phyloP scores from a whole-genome alignment of 2,329 filamentous ascomycete genomes.

The Stagonosporopsis cucurbitacearum region DNA sequence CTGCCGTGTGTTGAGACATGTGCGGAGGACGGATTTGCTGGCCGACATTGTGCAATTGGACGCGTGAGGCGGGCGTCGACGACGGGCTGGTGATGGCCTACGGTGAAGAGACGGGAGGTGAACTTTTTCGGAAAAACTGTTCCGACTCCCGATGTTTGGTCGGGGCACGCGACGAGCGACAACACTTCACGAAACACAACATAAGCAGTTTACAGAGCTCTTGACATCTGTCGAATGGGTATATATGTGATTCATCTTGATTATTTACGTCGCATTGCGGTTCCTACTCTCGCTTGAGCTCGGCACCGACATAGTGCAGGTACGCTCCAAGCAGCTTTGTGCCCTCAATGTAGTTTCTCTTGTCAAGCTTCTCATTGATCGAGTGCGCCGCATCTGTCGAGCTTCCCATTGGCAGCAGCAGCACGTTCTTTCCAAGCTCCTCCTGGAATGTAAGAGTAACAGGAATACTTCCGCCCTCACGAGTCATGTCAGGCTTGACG shows the following conservation, averaged over 20 bases:
- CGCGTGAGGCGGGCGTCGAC: constrained; percentile 14
- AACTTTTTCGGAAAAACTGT: constrained; percentile 34
- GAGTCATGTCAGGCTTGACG: constrained; percentile 90
- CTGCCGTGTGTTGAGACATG: constrained; percentile 25
- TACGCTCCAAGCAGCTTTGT: constrained; percentile 96
- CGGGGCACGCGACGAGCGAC: constrained; percentile 13
- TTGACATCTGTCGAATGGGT: constrained; percentile 2
- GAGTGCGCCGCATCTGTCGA: constrained; percentile 96
- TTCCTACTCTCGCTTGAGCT: constrained; percentile 63
- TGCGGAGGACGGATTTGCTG: constrained; percentile 39
- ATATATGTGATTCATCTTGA: constrained; percentile 17
- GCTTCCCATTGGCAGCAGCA: constrained; percentile 95
- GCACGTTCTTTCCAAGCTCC: constrained; percentile 96
- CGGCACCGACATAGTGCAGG: constrained; percentile 92
- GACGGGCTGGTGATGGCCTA: constrained; percentile 17
- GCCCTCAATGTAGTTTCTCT: constrained; percentile 96
- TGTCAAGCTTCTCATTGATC: constrained; percentile 98
- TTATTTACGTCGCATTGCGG: not conserved
- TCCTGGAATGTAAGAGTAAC: constrained; percentile 97
- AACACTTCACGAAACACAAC: not conserved
- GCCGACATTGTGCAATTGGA: constrained; percentile 42
- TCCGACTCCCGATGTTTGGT: constrained; percentile 28
- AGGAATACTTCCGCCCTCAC: constrained; percentile 96
- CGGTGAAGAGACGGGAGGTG: constrained; percentile 22
- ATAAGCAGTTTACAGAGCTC: not conserved